phyloP scores from a whole-genome alignment of 352 stramenopile genomes.

The Pythium pyrilobum region DNA sequence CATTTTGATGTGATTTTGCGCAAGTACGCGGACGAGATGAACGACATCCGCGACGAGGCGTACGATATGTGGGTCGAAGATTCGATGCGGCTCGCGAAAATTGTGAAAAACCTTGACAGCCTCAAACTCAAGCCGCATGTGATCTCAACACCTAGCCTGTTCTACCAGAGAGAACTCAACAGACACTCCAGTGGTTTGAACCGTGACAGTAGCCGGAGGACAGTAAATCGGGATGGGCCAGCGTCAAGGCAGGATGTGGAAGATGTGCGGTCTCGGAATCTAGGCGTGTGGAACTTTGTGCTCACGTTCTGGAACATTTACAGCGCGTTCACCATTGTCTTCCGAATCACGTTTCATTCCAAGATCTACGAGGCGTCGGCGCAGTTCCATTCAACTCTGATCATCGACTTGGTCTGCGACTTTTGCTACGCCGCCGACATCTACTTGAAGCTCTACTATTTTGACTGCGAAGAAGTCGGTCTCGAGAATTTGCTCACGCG shows the following conservation, averaged over 20 bases:
- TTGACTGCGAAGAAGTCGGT: constrained; percentile 35
- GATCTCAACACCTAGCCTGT: constrained; percentile 40
- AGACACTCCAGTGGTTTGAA: no score
- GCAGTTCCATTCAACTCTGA: constrained; percentile 20
- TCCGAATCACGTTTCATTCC: constrained; percentile 61
- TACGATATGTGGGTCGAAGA: constrained; percentile 35
- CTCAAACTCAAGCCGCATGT: constrained; percentile 54
- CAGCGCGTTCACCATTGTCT: constrained; percentile 59
- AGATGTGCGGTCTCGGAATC: constrained; percentile 17
- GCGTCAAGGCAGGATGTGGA: constrained; percentile 4
- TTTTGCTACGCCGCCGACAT: constrained; percentile 49
- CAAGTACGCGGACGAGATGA: constrained; percentile 57
- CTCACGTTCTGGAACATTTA: constrained; percentile 63
- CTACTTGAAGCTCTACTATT: constrained; percentile 66
- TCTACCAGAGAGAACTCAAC: constrained; percentile 50
- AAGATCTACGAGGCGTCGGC: constrained; percentile 30
- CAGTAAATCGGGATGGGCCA: no score
- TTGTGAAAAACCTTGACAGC: constrained; percentile 40
- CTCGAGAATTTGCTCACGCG: constrained; percentile 43
- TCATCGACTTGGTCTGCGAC: constrained; percentile 52
- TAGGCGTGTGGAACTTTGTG: constrained; percentile 37
- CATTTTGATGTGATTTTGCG: constrained; percentile 61
- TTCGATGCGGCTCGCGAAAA: constrained; percentile 22
- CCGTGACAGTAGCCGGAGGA: neutral
- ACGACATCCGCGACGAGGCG: constrained; percentile 45